Base-by-base conservation (phyloP, 1,284 basidiomycete genomes). In the Ganoderma sinense region DNA sequence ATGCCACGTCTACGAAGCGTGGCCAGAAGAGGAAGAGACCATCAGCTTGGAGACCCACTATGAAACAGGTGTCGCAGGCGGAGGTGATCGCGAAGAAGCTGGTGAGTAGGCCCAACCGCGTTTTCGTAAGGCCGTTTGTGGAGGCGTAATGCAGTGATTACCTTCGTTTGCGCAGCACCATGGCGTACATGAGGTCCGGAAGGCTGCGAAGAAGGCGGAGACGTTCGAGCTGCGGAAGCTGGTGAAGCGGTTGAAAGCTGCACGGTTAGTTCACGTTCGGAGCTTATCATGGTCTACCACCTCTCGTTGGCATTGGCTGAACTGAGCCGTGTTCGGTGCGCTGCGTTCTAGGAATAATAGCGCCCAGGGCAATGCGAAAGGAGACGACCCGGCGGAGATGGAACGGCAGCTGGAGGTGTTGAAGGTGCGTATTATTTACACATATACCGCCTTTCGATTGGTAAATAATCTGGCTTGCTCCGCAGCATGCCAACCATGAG, bases 171-270 rank as follows among this genome's bases (percentile, higher is more conserved):
- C 14, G 48, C 13, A 60, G 94, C 89, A 93, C 78, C 92, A 94
- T 75, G 86, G 87, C 71, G 75, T 91, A 64, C 91, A 87, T 78
- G 88, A 93, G 73, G 85, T 93, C 23, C 84, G 84, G 68, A 92
- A 91, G 75, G 88, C 90, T 5, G 88, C 90, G 62, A 98, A 96
- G 83, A 95, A 93, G 79, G 91, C 92, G 10, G 94, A 91, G 79
- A 84, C 88, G 0, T 95, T 95, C 73, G 97, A 98, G 82, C 87
- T 90, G 0, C 94, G 94, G 80, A 94, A 93, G 77, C 81, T 93
- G 18, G 88, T 97, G 65, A 97, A 96, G 84, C 93, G 90, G 82
- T 82, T 97, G 69, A 97, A 81, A 86, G 85, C 62, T 36, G 79
- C 92, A 29, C 84, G 91, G 92, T 93, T 71, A 10, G 73, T 65